Conservation (phyloP, 345 rosid genomes). For the Aethionema arabicum region DNA sequence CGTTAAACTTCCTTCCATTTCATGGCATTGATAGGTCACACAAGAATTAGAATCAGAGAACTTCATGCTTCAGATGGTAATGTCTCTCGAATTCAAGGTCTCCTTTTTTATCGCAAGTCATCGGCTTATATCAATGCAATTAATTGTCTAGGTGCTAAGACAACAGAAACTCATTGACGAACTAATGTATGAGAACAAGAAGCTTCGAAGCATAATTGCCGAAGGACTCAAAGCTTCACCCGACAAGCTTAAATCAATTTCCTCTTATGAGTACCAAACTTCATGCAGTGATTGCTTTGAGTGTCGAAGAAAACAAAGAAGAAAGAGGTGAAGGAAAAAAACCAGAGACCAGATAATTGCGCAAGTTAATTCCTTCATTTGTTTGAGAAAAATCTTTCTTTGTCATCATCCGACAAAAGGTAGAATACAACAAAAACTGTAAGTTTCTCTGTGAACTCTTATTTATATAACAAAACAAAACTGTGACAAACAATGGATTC, state of each 20-base stretch:
- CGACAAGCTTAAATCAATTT: slow-evolving; percentile 52
- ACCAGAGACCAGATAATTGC: not conserved
- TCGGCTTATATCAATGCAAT: slow-evolving; percentile 6
- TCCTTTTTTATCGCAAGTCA: slow-evolving; percentile 15
- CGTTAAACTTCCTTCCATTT: slow-evolving; percentile 4
- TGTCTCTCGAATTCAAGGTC: slow-evolving; percentile 11
- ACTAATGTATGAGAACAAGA: slow-evolving; percentile 75
- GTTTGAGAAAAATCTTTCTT: slow-evolving; percentile 7
- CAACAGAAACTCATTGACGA: slow-evolving; percentile 80
- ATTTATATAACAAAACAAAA: slow-evolving; percentile 32
- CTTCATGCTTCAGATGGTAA: slow-evolving; percentile 86
- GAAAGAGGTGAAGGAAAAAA: slow-evolving; percentile 36
- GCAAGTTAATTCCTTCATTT: slow-evolving; percentile 25
- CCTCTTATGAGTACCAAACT: slow-evolving; percentile 40
- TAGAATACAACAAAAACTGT: slow-evolving; percentile 29
- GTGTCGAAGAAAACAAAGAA: slow-evolving; percentile 89
- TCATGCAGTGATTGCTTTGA: slow-evolving; percentile 76
- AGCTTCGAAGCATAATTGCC: slow-evolving; percentile 63
- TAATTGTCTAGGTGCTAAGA: slow-evolving; percentile 57
- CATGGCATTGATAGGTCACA: slow-evolving; percentile 45
- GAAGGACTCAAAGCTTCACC: slow-evolving; percentile 82
- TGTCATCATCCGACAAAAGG: slow-evolving; percentile 28
- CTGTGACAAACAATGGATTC: slow-evolving; percentile 27
- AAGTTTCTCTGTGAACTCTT: slow-evolving; percentile 25
- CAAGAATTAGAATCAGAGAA: slow-evolving; percentile 64